phyloP scores from a whole-genome alignment of 2,329 filamentous ascomycete genomes.

The Nothophaeocryptopus gaeumannii region DNA sequence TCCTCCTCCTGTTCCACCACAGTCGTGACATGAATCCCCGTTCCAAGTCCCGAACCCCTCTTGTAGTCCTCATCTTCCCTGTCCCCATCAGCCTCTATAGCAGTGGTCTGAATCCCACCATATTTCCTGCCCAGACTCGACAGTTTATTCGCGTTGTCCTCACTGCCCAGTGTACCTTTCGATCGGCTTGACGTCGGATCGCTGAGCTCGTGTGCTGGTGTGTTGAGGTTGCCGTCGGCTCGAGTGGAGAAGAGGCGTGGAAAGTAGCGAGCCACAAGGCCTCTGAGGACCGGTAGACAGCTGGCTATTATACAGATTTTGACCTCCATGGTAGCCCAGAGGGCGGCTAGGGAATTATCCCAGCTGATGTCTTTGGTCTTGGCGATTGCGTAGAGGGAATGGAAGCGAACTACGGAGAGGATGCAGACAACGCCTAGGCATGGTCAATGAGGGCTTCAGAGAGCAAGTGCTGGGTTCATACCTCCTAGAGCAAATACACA shows the following conservation, averaged over 20 bases:
- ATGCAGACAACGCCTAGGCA: constrained; percentile 3
- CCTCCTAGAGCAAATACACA: constrained; percentile 34
- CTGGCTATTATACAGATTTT: constrained; percentile 17
- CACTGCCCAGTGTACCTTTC: too few species aligned
- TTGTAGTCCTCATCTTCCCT: constrained; percentile 1
- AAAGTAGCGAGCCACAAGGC: too few species aligned
- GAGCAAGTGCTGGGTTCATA: constrained; percentile 9
- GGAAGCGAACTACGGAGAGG: constrained; percentile 24
- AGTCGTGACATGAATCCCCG: constrained; percentile 11
- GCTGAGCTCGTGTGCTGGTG: too few species aligned
- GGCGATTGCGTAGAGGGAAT: constrained; percentile 22
- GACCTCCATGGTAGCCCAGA: constrained; percentile 24
- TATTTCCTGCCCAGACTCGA: background rate
- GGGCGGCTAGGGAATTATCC: constrained; percentile 22
- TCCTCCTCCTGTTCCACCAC: constrained; percentile 9
- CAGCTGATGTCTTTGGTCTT: constrained; percentile 22
- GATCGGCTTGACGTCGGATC: too few species aligned
- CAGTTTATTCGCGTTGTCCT: too few species aligned
- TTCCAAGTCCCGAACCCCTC: background rate
- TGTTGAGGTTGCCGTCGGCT: too few species aligned
- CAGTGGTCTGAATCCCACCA: constrained; percentile 2
- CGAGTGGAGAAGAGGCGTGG: too few species aligned
- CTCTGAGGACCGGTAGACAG: too few species aligned
- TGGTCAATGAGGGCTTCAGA: too few species aligned
- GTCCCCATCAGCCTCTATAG: constrained; percentile 6